Evolutionary conservation across 2,329 filamentous ascomycete species (phyloP).

Genomic region (Pseudopithomyces maydicus): DNA sequence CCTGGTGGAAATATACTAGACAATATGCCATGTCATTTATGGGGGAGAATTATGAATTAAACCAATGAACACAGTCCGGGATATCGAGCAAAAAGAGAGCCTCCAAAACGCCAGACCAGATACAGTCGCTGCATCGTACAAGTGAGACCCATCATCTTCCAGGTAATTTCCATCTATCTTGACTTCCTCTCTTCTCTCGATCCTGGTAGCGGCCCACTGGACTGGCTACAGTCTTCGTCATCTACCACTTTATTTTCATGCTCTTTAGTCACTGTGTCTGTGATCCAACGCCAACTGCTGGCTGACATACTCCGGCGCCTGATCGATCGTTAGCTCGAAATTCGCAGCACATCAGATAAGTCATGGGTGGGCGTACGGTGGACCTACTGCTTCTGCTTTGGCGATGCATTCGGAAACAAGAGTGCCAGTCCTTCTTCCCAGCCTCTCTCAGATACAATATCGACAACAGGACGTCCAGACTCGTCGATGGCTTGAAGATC

Average conservation of each 20-base stretch:
- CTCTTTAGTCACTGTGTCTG: conserved; percentile 8
- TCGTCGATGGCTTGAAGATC: conserved; percentile 39
- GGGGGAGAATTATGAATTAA: background rate
- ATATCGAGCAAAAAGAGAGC: conserved; percentile 6
- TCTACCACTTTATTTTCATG: background rate
- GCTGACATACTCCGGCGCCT: conserved; percentile 9
- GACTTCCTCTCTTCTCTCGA: conserved; percentile 1
- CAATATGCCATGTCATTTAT: background rate
- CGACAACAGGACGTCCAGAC: conserved; percentile 33
- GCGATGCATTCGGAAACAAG: conserved; percentile 30
- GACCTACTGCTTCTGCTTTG: conserved; percentile 18
- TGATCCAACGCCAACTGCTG: conserved; percentile 15
- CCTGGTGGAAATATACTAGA: background rate
- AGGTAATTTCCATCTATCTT: background rate
- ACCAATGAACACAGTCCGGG: conserved; percentile 1
- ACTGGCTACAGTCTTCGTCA: conserved; percentile 2
- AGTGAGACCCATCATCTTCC: background rate
- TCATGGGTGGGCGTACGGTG: background rate
- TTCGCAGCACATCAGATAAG: background rate
- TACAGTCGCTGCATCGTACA: background rate
- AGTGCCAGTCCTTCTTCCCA: conserved; percentile 43
- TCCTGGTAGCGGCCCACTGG: conserved; percentile 8
- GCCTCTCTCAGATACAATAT: conserved; percentile 41
- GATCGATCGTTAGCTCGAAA: background rate
- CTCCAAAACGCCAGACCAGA: background rate